A percentile compares a stretch with the other conserved stretches of the same genome.
Conservation (phyloP, 2,329 filamentous ascomycete species). For the Zymoseptoria brevis region DNA sequence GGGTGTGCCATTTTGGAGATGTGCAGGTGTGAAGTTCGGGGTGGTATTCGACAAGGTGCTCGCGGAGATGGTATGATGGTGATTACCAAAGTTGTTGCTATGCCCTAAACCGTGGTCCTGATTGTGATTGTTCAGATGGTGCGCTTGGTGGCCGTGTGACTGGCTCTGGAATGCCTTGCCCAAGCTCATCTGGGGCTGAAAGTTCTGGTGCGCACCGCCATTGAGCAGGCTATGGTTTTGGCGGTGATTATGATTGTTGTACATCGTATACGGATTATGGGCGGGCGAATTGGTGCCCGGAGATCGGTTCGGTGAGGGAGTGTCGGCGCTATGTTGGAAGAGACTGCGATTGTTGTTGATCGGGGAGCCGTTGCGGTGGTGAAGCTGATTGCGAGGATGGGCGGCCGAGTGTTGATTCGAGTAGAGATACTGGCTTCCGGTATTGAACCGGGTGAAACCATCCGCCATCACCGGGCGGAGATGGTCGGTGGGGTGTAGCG, state of each 20-base stretch:
- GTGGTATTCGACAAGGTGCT: slow-evolving; percentile 58
- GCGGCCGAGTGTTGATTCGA: slow-evolving; percentile 45
- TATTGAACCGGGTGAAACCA: slow-evolving; percentile 56
- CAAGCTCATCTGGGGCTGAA: slow-evolving; percentile 50
- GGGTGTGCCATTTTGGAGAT: slow-evolving; percentile 54
- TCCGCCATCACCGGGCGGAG: slow-evolving; percentile 56
- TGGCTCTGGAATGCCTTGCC: slow-evolving; percentile 63
- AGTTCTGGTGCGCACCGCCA: slow-evolving; percentile 55
- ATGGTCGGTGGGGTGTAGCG: slow-evolving; percentile 9
- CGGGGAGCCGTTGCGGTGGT: slow-evolving; percentile 41
- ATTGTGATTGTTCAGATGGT: slow-evolving; percentile 37
- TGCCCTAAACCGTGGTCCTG: slow-evolving; percentile 46
- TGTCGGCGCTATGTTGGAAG: slow-evolving; percentile 40
- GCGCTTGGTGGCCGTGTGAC: slow-evolving; percentile 37
- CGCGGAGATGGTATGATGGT: slow-evolving; percentile 53
- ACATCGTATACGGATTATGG: slow-evolving; percentile 67
- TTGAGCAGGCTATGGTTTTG: slow-evolving; percentile 71
- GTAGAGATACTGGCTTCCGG: slow-evolving; percentile 54
- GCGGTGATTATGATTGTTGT: slow-evolving; percentile 57
- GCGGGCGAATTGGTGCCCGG: slow-evolving; percentile 46
- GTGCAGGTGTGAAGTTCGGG: slow-evolving; percentile 52
- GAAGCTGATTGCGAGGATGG: slow-evolving; percentile 38
- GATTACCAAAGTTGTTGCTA: slow-evolving; percentile 49
- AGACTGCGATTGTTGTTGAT: slow-evolving; percentile 33
- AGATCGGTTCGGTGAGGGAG: slow-evolving; percentile 51